Evolutionary conservation across 768 basidiomycete genomes (phyloP), one percentile per base, ranked within the genome.

Genomic region (Boletus tylopilopsis): DNA sequence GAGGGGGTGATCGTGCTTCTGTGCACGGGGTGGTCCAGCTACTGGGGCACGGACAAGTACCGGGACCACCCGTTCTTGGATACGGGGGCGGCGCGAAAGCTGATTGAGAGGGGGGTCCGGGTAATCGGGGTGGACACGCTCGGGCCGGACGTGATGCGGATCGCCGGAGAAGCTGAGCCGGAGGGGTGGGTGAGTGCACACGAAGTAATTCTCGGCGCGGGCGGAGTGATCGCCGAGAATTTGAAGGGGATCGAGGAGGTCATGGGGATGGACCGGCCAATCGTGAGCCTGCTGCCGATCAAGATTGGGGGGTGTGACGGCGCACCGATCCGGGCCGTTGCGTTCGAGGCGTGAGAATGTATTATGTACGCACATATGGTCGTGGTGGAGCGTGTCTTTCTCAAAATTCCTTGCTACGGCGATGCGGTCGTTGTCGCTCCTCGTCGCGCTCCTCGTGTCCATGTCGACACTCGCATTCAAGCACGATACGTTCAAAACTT

Each of bases 401-500:
- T 8, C 29, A 30, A 34, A 7, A 30, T 12, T 34, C 18, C n/a
- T 36, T 36, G 29, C 29, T 10, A 30, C 29, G 29, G 29, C 38
- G 47, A 64, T 64, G 63, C 50, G 60, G 49, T 40, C 60, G 13
- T 22, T 53, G 18, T 50, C 50, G 27, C 29, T 67, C n/a, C 43
- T 76, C 47, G 61, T 75, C 42, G 60, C 68, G 38, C 59, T 73
- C 16, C 55, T 64, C 23, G 56, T 52, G 30, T 55, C 68, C 5
- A 68, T 69, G 15, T 50, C 64, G 16, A 64, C 74, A 2, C 58
- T 77, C 24, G 81, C 85, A 30, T 81, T 90, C 70, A 90, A 90
- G 72, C 72, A 76, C 18, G 78, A 86, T 51, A 92, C 97, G 69
- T 99, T 94, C 78, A 97, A 96, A 70, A 91, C 83, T 49, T 98